Base-by-base conservation (phyloP, 139 green algal species). In the Pseudopediastrum boryanum region DNA sequence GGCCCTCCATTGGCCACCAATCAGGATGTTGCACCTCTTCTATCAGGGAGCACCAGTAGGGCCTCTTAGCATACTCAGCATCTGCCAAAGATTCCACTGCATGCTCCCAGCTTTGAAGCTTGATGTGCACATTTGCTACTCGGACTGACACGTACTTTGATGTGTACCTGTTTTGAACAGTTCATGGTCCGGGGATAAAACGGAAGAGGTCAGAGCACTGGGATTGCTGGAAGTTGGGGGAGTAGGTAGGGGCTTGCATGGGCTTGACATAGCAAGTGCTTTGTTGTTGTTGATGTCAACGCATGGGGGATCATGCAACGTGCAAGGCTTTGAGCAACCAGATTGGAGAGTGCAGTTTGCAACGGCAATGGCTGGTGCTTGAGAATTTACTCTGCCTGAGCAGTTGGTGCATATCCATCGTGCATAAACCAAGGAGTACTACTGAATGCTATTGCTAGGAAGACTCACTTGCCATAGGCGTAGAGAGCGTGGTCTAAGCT, bases 131-230 rank as follows among this genome's bases (percentile, higher is more conserved):
- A 36, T 80, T 80, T 29, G 71, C 21, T 5, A 80, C 73, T 25
- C 73, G 73, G n/a, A 80, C 73, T 42, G 73, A 80, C 31, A 80
- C 73, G 43, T 72, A 80, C 42, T 80, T 61, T 31, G 73, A 80
- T 16, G 73, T 36, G 59, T 80, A 80, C 13, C 59, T 71, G 59
- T 69, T 31, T 31, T 43, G 31, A 41, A 16, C 27, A 21, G 25
- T 41, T 25, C 7, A 21, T 31, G 27, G 16, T 35, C 25, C 13
- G 16, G 13, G 58, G 13, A 13, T 66, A 16, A 27, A 58, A 19
- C 16, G 58, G 58, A 13, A 13, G 58, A n/a, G 19, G 46, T 42
- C 35, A 12, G 33, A 44, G 1, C 63, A 41, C 25, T 54, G 65
- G 6, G 10, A 59, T 39, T 36, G 38, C 0, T 35, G 29, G 44